A percentile compares a stretch with the other conserved stretches of the same genome.
Evolutionary conservation across 192 early-diverging fungal species (phyloP).

Genomic region (Coemansia biformis): DNA sequence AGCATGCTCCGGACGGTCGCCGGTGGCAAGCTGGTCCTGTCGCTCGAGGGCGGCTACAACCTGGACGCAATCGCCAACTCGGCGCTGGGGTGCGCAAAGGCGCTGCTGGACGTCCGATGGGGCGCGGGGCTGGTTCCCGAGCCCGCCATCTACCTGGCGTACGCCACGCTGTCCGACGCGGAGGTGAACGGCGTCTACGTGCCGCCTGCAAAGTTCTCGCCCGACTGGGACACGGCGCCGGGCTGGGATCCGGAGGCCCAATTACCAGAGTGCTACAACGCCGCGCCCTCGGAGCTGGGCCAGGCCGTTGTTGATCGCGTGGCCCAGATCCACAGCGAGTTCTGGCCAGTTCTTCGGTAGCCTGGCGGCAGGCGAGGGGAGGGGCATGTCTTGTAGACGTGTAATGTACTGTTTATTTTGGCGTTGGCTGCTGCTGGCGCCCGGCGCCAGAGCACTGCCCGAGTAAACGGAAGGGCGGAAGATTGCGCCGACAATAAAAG

Average conservation of each 20-base stretch:
- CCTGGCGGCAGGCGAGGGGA: not conserved
- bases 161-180: slow-evolving; percentile 29
- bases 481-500: too few species aligned
- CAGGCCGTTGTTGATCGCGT: slow-evolving; percentile 28
- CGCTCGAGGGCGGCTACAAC: slow-evolving; percentile 89
- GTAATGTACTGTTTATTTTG: not conserved
- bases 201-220: slow-evolving; percentile 1
- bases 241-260: slow-evolving; percentile 35
- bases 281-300: slow-evolving; percentile 22
- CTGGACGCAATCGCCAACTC: slow-evolving; percentile 68
- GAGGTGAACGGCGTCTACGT: slow-evolving; percentile 30
- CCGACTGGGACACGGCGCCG: slow-evolving; percentile 11
- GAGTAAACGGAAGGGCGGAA: too few species aligned
- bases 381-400: not conserved
- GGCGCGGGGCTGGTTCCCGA: slow-evolving; percentile 20
- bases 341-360: slow-evolving; percentile 14
- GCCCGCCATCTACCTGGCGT: slow-evolving; percentile 20
- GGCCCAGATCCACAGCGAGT: slow-evolving; percentile 11
- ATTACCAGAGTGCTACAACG: slow-evolving; percentile 11
- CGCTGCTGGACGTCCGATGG: slow-evolving; percentile 61
- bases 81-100: slow-evolving; percentile 67
- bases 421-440: too few species aligned
- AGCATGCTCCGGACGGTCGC: slow-evolving; percentile 68
- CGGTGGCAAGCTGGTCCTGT: slow-evolving; percentile 67
- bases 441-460: too few species aligned